These are phyloP conservation scores for Triglochin maritima DNA, from an alignment of 106 monocot genomes.

Conservation along the genomic window DNA sequence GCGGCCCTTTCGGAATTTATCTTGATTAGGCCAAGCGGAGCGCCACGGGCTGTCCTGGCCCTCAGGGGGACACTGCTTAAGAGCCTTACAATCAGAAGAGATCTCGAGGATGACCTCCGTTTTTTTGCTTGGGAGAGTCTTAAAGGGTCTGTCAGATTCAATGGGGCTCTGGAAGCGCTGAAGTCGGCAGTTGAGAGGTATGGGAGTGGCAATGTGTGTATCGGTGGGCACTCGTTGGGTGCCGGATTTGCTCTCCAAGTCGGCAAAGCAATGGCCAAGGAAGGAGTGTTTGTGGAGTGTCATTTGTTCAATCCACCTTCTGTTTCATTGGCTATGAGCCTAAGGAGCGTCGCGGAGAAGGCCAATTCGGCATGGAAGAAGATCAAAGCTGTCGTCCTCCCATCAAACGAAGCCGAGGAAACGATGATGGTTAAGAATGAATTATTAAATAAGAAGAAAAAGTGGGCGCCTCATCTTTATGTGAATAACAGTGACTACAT, in stretches of 20 bases:
- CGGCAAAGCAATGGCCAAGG: slow-evolving; percentile 39
- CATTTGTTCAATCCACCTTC: slow-evolving; percentile 49
- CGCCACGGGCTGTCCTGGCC: slow-evolving; percentile 37
- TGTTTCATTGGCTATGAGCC: slow-evolving; percentile 34
- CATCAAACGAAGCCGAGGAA: background rate
- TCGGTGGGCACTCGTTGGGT: slow-evolving; percentile 46
- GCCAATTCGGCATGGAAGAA: slow-evolving; percentile 29
- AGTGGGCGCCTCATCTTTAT: slow-evolving; percentile 43
- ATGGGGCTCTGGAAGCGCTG: slow-evolving; percentile 20
- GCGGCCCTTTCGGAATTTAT: slow-evolving; percentile 25
- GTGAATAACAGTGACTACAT: slow-evolving; percentile 58
- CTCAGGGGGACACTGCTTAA: slow-evolving; percentile 43
- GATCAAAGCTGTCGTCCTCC: slow-evolving; percentile 8
- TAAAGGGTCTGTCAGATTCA: slow-evolving; percentile 31
- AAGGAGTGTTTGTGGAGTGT: slow-evolving; percentile 36
- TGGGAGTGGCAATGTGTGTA: slow-evolving; percentile 34
- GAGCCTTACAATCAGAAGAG: slow-evolving; percentile 32
- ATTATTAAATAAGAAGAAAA: slow-evolving; percentile 6
- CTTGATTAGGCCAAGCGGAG: slow-evolving; percentile 29
- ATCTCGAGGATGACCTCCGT: slow-evolving; percentile 41
- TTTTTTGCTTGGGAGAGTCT: slow-evolving; percentile 42
- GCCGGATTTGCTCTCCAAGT: slow-evolving; percentile 51
- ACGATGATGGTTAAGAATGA: background rate
- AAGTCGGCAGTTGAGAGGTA: slow-evolving; percentile 14
- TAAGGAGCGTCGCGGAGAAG: slow-evolving; percentile 33